phyloP scores from a whole-genome alignment of 768 basidiomycete genomes.

The Lenzites betulinus region DNA sequence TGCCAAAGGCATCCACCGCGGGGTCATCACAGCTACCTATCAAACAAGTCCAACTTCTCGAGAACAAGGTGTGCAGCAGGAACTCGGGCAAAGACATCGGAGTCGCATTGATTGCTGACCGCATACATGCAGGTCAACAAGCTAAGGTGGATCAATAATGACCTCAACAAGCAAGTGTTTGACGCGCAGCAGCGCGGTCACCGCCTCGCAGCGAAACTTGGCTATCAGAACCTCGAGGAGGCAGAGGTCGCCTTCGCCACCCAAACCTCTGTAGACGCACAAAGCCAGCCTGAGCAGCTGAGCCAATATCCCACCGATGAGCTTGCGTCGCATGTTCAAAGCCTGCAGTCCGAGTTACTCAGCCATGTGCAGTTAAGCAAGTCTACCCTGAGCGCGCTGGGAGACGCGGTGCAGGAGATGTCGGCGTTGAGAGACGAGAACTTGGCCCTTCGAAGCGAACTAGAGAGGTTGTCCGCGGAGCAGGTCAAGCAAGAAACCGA shows the following conservation, averaged over 20 bases:
- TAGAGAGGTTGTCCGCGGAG: not conserved
- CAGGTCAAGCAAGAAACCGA: not conserved
- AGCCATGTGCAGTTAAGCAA: constrained; percentile 17
- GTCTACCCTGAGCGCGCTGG: constrained; percentile 11
- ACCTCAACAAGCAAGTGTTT: constrained; percentile 41
- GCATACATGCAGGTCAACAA: constrained; percentile 27
- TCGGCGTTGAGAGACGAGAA: constrained; percentile 16
- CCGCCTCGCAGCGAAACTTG: constrained; percentile 44
- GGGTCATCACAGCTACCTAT: not conserved
- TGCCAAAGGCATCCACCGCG: not conserved
- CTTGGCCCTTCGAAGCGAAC: not conserved
- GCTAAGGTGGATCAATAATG: constrained; percentile 38
- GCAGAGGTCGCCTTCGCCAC: constrained; percentile 37
- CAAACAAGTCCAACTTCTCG: constrained; percentile 17
- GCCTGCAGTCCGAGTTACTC: constrained; percentile 16
- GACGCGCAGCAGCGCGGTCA: constrained; percentile 40
- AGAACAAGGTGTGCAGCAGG: constrained; percentile 16
- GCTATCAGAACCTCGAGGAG: constrained; percentile 45
- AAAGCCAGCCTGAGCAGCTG: constrained; percentile 16
- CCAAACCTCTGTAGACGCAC: constrained; percentile 2
- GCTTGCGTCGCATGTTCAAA: constrained; percentile 16
- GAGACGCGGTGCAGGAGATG: constrained; percentile 18
- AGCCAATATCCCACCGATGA: constrained; percentile 11
- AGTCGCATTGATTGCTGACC: not conserved
- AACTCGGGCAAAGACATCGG: not conserved